A percentile compares a stretch with the other conserved stretches of the same genome.
Evolutionary conservation across 139 green algal genomes (phyloP).

Genomic region (Chlorella sp.): DNA sequence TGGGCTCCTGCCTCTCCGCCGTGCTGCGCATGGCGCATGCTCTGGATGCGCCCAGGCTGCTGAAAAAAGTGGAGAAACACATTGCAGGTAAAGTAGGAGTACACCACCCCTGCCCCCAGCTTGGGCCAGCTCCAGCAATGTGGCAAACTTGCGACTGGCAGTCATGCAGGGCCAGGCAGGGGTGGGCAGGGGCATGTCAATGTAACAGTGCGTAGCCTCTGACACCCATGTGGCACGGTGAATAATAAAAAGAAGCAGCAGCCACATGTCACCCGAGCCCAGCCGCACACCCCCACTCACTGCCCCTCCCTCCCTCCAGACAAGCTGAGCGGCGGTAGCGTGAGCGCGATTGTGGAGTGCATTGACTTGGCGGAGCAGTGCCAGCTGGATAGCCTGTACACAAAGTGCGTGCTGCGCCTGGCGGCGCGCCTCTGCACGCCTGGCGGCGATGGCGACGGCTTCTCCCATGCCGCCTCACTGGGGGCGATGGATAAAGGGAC

Average conservation of each 20-base stretch:
- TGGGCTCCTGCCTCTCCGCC: background rate
- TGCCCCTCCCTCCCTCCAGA: background rate
- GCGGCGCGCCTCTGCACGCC: background rate
- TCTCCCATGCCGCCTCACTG: background rate
- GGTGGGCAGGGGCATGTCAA: no score
- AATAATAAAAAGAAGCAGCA: no score
- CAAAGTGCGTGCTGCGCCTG: background rate
- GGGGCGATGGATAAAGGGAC: background rate
- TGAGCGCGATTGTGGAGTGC: background rate
- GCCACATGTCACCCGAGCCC: no score
- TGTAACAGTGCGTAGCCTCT: no score
- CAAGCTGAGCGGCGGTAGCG: background rate
- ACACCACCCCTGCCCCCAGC: no score
- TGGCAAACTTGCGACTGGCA: no score
- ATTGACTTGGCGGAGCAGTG: background rate
- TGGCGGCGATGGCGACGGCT: background rate
- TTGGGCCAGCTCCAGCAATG: no score
- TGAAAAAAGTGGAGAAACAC: background rate
- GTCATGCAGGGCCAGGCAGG: background rate
- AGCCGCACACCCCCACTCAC: background rate
- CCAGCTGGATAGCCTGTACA: constrained; percentile 6
- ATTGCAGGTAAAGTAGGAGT: background rate
- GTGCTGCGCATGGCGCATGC: constrained; percentile 3
- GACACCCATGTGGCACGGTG: no score
- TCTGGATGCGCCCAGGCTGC: background rate